Conservation (phyloP, 805 yeast species). For the Schizosaccharomyces japonicus region DNA sequence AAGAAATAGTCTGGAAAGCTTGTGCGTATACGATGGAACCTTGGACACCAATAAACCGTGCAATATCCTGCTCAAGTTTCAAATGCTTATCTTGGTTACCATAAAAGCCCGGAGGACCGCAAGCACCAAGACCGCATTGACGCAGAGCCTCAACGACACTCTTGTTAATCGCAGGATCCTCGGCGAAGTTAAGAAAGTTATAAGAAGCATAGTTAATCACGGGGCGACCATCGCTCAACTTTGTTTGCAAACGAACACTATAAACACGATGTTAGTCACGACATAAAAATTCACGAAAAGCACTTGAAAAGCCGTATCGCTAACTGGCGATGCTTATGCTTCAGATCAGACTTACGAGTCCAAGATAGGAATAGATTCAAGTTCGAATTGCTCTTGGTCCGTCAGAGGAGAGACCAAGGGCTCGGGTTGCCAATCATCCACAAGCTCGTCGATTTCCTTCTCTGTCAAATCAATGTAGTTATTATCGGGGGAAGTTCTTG, state of each 20-base stretch:
- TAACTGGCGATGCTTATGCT: too few relatives aligned
- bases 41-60: conserved; percentile 54
- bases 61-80: conserved; percentile 48
- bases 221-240: not conserved
- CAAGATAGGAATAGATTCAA: conserved; percentile 39
- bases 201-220: not conserved
- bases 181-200: conserved; percentile 46
- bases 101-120: conserved; percentile 95
- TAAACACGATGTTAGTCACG: not conserved
- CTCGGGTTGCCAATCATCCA: conserved; percentile 82
- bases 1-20: conserved; percentile 64
- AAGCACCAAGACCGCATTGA: conserved; percentile 81
- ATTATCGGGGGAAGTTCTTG: conserved; percentile 49
- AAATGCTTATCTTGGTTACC: conserved; percentile 72
- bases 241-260: not conserved
- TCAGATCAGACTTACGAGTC: conserved; percentile 22
- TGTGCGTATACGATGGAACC: conserved; percentile 74
- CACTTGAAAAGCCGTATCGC: too few relatives aligned
- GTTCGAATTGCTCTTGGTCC: conserved; percentile 34
- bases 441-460: conserved; percentile 53
- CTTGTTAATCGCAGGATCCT: conserved; percentile 23
- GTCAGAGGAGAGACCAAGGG: conserved; percentile 36
- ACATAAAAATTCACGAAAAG: not conserved
- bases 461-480: conserved; percentile 31
- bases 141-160: conserved; percentile 36